Base-by-base conservation (phyloP, 129 eudicot genomes). In the Helianthus tuberosus region DNA sequence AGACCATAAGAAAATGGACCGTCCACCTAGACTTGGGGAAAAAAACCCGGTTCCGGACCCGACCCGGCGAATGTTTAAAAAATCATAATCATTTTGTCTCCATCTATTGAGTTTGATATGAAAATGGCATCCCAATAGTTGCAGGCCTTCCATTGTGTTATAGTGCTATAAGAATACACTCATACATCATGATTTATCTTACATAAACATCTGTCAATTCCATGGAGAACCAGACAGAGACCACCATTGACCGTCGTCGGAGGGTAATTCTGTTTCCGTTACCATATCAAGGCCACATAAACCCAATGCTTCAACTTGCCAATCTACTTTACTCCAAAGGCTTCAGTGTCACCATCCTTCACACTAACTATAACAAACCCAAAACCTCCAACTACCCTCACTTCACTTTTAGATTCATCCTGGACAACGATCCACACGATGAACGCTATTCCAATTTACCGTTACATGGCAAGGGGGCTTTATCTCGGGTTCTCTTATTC, bases 261-360 rank as follows among this genome's bases (percentile, higher is more conserved):
- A 43, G 84, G 20, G 6, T 88, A 11, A 32, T 83, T 3, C 46
- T 86, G 15, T 86, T 89, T 11, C 91, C 96, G 6, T 20, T 83
- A 8, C 91, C 96, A 1, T 58, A 78, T 13, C 96, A 89, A 84
- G 96, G 91, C 69, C 91, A 89, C 83, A 57, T 82, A 51, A 89
- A 70, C 62, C 96, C 89, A 5, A 83, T 89, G 91, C 57, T 89
- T 71, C 96, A 89, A 12, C 85, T 89, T 1, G 96, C 91, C 1
- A 44, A 61, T 46, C 75, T 89, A n/a, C 85, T 89, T 29, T 78
- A 90, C 79, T 80, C 96, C 20, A 69, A 73, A 66, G 93, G 93
- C 71, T 90, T 90, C 59, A 20, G 53, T 35, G 85, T 90, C 29
- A 71, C 89, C 46, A 81, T 90, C 66, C 75, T 90, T 39, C 93